Conservation (phyloP, 139 green algal genomes). For the Picochlorum sp. region DNA sequence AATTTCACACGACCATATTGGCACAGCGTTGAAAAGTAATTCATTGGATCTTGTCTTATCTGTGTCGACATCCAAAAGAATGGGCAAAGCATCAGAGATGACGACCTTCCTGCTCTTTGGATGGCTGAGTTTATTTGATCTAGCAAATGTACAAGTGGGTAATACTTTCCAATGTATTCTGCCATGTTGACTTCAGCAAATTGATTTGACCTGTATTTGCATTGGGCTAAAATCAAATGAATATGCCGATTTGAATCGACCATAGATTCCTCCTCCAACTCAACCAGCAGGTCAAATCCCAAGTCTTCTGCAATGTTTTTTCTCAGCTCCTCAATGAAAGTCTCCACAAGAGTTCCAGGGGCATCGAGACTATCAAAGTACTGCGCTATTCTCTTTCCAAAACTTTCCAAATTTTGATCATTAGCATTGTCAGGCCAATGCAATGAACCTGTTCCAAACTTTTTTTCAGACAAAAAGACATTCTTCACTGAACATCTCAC, state of each 20-base stretch:
- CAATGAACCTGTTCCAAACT: not conserved
- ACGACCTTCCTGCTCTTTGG: not conserved
- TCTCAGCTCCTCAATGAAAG: not conserved
- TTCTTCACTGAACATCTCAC: not conserved
- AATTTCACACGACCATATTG: not conserved
- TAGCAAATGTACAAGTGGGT: not conserved
- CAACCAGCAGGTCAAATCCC: slow-evolving; percentile 2
- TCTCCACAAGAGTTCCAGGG: not conserved
- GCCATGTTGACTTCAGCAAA: not conserved
- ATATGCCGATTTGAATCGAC: not conserved
- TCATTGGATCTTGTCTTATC: not conserved
- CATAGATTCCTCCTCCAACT: not conserved
- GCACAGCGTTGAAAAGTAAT: not conserved
- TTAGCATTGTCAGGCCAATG: not conserved
- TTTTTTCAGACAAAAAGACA: slow-evolving; percentile 2
- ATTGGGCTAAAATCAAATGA: slow-evolving; percentile 7
- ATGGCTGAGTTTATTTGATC: not conserved
- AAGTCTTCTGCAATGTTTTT: not conserved
- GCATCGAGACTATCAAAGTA: not conserved
- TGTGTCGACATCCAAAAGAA: not conserved
- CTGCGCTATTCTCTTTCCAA: not conserved
- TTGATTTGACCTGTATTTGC: not conserved
- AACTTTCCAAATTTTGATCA: not conserved
- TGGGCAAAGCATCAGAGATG: not conserved
- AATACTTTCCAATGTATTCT: slow-evolving; percentile 1